Evolutionary conservation across 345 rosid genomes (phyloP).

Genomic region (Populus tremula): DNA sequence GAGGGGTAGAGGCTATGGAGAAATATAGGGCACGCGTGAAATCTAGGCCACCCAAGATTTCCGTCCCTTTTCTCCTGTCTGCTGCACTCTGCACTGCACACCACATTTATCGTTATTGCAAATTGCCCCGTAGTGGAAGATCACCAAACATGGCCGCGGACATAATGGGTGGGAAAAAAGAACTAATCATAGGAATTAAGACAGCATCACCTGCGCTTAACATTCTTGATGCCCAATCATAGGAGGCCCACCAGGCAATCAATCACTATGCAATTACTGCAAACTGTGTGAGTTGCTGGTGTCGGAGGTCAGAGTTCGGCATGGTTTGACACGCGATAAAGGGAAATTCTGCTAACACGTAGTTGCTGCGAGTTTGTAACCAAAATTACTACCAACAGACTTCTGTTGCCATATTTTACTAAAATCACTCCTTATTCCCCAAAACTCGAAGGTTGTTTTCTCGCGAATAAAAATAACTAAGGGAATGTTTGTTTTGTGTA

Average conservation of each 20-base stretch:
- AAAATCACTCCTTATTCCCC: too few relatives aligned
- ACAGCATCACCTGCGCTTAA: not conserved
- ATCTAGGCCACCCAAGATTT: constrained; percentile 28
- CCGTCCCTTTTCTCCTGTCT: constrained; percentile 25
- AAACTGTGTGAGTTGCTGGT: constrained; percentile 10
- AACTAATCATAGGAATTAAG: not conserved
- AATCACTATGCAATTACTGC: constrained; percentile 9
- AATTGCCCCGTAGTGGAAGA: constrained; percentile 7
- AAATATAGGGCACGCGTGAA: constrained; percentile 42
- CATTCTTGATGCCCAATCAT: constrained; percentile 18
- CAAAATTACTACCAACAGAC: too few relatives aligned
- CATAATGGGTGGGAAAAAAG: constrained; percentile 6
- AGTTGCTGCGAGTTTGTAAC: too few relatives aligned
- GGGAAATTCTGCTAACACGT: too few relatives aligned
- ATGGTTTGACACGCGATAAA: not conserved
- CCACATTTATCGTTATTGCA: constrained; percentile 25
- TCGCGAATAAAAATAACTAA: too few relatives aligned
- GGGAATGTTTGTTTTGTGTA: too few relatives aligned
- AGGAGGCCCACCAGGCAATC: constrained; percentile 5
- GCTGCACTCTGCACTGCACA: constrained; percentile 10
- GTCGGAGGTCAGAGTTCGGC: not conserved
- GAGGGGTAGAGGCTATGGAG: constrained; percentile 15
- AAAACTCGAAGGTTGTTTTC: too few relatives aligned
- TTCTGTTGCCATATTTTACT: too few relatives aligned
- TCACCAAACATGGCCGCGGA: constrained; percentile 15